Evolutionary conservation across 805 yeast genomes (phyloP).

Genomic region (Zygosaccharomyces bailii): DNA sequence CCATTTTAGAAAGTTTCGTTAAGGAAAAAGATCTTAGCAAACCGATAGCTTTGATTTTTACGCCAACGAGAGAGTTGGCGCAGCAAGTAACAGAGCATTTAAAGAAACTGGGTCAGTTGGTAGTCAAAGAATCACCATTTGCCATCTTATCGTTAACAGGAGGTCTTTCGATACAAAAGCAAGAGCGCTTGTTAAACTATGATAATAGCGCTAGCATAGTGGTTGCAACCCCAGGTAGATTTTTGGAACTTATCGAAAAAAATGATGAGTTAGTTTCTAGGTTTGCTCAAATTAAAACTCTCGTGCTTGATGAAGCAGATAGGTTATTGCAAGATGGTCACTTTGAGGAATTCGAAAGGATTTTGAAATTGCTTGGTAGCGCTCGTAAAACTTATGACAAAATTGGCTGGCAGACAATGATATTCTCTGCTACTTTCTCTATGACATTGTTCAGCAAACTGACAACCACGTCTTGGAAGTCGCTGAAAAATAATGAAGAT

Average conservation of each 20-base stretch:
- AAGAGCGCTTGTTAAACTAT: slow-evolving; percentile 69
- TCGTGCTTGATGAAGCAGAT: slow-evolving; percentile 94
- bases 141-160: slow-evolving; percentile 82
- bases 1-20: slow-evolving; percentile 67
- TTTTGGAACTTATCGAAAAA: slow-evolving; percentile 74
- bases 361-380: slow-evolving; percentile 59
- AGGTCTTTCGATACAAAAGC: slow-evolving; percentile 91
- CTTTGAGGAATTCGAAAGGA: slow-evolving; percentile 85
- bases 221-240: slow-evolving; percentile 95
- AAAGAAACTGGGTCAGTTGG: slow-evolving; percentile 40
- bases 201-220: slow-evolving; percentile 67
- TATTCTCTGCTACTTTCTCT: slow-evolving; percentile 94
- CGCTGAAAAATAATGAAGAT: slow-evolving; percentile 23
- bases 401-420: slow-evolving; percentile 70
- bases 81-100: slow-evolving; percentile 88
- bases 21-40: slow-evolving; percentile 23
- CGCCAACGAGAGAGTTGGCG: slow-evolving; percentile 96
- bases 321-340: slow-evolving; percentile 93
- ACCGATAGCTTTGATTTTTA: slow-evolving; percentile 77
- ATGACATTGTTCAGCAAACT: slow-evolving; percentile 77
- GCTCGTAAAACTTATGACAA: slow-evolving; percentile 39
- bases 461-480: slow-evolving; percentile 39
- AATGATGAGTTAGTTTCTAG: slow-evolving; percentile 42
- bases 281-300: slow-evolving; percentile 43
- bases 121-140: slow-evolving; percentile 49